Percentiles rank a stretch among this genome's conserved stretches.
These are phyloP conservation scores for Phytophthora boehmeriae DNA, from an alignment of 352 stramenopile species.

Conservation along the genomic window DNA sequence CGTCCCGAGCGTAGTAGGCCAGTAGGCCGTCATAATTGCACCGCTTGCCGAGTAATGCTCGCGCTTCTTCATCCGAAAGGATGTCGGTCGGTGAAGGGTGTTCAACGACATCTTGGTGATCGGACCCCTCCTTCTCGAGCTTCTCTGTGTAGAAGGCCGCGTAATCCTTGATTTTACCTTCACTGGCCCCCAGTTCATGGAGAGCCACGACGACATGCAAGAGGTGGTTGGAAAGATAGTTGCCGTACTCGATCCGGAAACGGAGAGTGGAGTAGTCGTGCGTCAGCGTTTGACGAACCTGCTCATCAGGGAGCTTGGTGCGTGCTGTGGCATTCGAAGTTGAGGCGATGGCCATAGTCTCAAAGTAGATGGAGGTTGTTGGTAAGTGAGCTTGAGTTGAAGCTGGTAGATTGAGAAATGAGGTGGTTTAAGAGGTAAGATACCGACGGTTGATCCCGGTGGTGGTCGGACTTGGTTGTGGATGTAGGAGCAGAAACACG, in stretches of 20 bases:
- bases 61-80: conserved; percentile 27
- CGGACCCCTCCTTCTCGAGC: conserved; percentile 31
- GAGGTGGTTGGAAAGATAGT: conserved; percentile 49
- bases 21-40: conserved; percentile 33
- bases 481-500: no score
- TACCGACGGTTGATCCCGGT: no score
- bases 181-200: conserved; percentile 37
- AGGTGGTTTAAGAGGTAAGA: no score
- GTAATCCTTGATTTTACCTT: conserved; percentile 37
- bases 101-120: conserved; percentile 32
- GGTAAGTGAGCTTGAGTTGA: background rate
- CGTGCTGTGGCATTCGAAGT: no score
- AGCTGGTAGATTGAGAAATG: background rate
- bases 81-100: conserved; percentile 1
- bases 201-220: conserved; percentile 48
- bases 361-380: background rate
- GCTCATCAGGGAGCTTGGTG: conserved; percentile 24
- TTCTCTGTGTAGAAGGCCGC: conserved; percentile 36
- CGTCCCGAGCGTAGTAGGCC: conserved; percentile 35
- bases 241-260: conserved; percentile 46
- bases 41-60: conserved; percentile 34
- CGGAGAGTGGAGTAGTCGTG: conserved; percentile 37
- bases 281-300: conserved; percentile 33
- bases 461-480: no score
- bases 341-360: conserved; percentile 1